Percentiles rank a stretch among this genome's conserved stretches.
Evolutionary conservation across 805 yeast species (phyloP).

Genomic region (Danielia reshetovae): DNA sequence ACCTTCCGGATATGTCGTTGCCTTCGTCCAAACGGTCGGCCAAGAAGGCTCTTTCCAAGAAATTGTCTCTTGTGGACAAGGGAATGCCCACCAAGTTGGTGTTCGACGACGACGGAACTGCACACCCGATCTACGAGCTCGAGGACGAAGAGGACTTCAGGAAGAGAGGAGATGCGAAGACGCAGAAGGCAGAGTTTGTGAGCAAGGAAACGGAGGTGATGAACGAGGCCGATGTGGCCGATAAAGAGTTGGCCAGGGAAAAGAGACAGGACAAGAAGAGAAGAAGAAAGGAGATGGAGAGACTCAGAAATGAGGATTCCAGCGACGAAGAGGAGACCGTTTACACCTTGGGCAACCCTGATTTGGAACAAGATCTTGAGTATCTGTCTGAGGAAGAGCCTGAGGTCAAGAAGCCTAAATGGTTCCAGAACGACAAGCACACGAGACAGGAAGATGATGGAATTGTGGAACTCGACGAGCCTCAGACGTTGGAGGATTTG

Average conservation of each 20-base stretch:
- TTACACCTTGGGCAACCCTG: constrained; percentile 29
- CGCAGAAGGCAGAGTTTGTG: constrained; percentile 67
- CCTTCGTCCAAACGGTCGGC: constrained; percentile 81
- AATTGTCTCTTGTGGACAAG: constrained; percentile 55
- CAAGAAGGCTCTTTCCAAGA: constrained; percentile 85
- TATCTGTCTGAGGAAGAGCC: constrained; percentile 31
- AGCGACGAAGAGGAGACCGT: constrained; percentile 32
- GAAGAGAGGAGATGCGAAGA: constrained; percentile 64
- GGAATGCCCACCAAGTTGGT: constrained; percentile 74
- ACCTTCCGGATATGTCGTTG: constrained; percentile 53
- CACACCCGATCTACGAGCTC: constrained; percentile 89
- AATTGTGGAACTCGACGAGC: constrained; percentile 76
- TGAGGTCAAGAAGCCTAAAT: constrained; percentile 41
- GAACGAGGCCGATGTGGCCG: constrained; percentile 69
- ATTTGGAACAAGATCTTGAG: constrained; percentile 47
- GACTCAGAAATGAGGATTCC: constrained; percentile 43
- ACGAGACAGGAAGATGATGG: constrained; percentile 19
- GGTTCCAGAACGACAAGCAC: constrained; percentile 42
- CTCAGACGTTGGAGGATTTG: constrained; percentile 87
- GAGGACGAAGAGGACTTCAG: constrained; percentile 86
- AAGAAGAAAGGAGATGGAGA: constrained; percentile 76
- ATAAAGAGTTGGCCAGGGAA: constrained; percentile 70
- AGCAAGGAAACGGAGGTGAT: constrained; percentile 62
- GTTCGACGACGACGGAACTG: constrained; percentile 92
- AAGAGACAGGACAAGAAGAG: constrained; percentile 87